phyloP scores from a whole-genome alignment of 495 filamentous ascomycete genomes.

The Podospora appendiculata region DNA sequence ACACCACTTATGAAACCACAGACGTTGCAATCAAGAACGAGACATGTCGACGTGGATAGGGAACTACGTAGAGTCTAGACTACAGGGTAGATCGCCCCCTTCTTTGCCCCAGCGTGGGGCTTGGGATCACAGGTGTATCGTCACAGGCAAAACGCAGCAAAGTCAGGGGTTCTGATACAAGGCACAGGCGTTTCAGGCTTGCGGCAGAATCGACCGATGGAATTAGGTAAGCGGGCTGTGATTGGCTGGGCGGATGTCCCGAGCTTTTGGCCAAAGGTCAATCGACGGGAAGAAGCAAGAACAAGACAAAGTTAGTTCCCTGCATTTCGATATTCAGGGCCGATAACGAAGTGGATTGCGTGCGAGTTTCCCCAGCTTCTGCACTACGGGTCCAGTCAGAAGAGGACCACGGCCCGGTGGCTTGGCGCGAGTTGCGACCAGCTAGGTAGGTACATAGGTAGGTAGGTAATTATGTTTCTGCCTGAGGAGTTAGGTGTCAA shows the following conservation, averaged over 20 bases:
- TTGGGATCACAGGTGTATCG: too few species aligned
- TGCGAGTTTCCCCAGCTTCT: too few species aligned
- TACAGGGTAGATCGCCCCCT: neutral
- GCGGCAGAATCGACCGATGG: constrained; percentile 31
- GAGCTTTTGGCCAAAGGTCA: neutral
- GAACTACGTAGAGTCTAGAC: neutral
- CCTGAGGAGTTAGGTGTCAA: neutral
- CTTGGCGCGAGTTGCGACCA: too few species aligned
- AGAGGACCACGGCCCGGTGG: too few species aligned
- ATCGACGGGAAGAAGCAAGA: too few species aligned
- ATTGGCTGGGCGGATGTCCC: constrained; percentile 8
- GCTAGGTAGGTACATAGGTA: neutral
- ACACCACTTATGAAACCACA: constrained; percentile 13
- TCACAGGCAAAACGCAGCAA: neutral
- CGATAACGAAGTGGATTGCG: too few species aligned
- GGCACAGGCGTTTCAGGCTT: constrained; percentile 30
- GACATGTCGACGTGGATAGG: neutral
- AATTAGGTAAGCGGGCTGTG: constrained; percentile 10
- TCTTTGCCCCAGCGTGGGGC: neutral
- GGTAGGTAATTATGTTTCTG: neutral
- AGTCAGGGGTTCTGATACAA: constrained; percentile 1
- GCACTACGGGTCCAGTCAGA: too few species aligned
- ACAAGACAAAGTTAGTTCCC: too few species aligned
- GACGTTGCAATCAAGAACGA: constrained; percentile 14
- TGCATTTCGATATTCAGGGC: too few species aligned